Evolutionary conservation across 495 filamentous ascomycete genomes (phyloP).

Genomic region (Penicillium taxi): DNA sequence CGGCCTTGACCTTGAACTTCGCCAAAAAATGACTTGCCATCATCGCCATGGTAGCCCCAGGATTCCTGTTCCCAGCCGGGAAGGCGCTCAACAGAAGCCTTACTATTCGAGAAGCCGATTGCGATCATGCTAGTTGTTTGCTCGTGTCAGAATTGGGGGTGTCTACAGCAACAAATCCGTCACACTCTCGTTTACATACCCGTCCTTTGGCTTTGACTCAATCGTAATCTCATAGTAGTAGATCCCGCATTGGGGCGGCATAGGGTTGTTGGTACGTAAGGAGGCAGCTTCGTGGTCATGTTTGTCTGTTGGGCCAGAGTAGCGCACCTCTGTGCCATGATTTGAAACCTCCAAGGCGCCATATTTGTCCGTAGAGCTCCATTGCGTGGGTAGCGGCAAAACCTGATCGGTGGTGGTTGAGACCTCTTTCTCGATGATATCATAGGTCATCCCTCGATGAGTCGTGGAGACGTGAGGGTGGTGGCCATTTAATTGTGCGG

Average conservation of each 20-base stretch:
- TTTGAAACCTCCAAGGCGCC: constrained; percentile 62
- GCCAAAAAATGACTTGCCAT: constrained; percentile 78
- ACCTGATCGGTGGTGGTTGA: constrained; percentile 47
- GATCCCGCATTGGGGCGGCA: constrained; percentile 87
- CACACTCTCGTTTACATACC: constrained; percentile 47
- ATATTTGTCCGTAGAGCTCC: constrained; percentile 73
- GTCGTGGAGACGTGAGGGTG: constrained; percentile 60
- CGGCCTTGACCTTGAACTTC: constrained; percentile 60
- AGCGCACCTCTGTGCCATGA: constrained; percentile 74
- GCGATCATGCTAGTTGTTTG: constrained; percentile 80
- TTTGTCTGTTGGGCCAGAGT: constrained; percentile 51
- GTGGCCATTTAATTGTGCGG: constrained; percentile 54
- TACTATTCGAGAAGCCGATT: constrained; percentile 75
- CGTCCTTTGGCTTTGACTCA: constrained; percentile 74
- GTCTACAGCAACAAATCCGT: too few species aligned
- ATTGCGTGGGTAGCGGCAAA: constrained; percentile 67
- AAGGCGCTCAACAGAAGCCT: constrained; percentile 68
- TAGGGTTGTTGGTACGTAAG: constrained; percentile 77
- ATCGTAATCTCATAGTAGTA: constrained; percentile 97
- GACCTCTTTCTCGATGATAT: constrained; percentile 74
- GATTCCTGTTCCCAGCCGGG: constrained; percentile 95
- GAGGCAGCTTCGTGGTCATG: constrained; percentile 78
- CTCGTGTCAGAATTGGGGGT: too few species aligned
- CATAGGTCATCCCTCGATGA: constrained; percentile 76
- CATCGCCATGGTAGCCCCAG: constrained; percentile 97